Percentiles rank a stretch among this genome's conserved stretches.
Evolutionary conservation across 345 rosid genomes (phyloP).

Genomic region (Mallotus nudiflorus): DNA sequence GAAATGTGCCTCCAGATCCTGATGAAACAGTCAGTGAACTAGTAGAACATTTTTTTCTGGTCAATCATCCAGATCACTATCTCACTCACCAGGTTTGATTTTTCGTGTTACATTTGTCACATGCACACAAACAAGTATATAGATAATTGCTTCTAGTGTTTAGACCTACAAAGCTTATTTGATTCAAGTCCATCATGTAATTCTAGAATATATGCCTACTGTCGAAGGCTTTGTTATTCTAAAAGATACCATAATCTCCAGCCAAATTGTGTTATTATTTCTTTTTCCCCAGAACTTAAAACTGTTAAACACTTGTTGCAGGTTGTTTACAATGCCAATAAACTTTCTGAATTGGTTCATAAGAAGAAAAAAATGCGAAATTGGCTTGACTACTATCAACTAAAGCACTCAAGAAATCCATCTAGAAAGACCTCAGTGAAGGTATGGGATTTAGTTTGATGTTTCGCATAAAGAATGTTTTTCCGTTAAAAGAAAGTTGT

Average conservation of each 20-base stretch:
- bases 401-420: conserved; percentile 63
- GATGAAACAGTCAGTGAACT: conserved; percentile 84
- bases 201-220: no score
- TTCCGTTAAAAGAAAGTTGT: neutral
- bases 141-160: neutral
- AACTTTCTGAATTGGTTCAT: conserved; percentile 55
- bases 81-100: conserved; percentile 78
- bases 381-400: conserved; percentile 85
- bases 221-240: no score
- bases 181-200: no score
- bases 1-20: conserved; percentile 88
- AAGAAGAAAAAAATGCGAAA: conserved; percentile 70
- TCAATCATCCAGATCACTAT: conserved; percentile 83
- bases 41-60: conserved; percentile 85
- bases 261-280: neutral
- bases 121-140: neutral
- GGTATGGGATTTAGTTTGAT: conserved; percentile 35
- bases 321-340: conserved; percentile 79
- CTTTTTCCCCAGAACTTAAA: conserved; percentile 1
- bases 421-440: conserved; percentile 51
- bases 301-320: conserved; percentile 36
- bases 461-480: neutral
- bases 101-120: neutral
- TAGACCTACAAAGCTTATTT: neutral
- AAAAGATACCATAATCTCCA: neutral